Evolutionary conservation across 805 yeast species (phyloP), one percentile per base, ranked within the genome.

Genomic region (Candida loeiensis): DNA sequence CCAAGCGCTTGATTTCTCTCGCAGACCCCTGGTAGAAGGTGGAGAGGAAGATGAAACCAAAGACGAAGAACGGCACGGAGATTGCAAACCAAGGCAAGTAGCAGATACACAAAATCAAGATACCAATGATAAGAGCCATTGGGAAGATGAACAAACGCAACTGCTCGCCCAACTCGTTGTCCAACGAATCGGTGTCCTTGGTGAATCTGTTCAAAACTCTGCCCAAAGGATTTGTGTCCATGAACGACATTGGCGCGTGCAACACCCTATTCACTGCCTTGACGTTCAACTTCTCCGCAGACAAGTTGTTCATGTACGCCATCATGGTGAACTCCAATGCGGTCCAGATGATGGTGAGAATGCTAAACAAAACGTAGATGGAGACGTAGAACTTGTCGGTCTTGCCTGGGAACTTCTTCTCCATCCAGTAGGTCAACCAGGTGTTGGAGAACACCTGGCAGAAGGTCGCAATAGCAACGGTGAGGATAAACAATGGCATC

Each of bases 81-180:
- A 77, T 64, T 8, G 78, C 73, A 55, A 75, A 76, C 69, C 70
- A 77, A 4, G 80, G 81, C 45, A 76, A 60, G 51, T 69, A 76
- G 46, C 69, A 64, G 41, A 69, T 64, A 59, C 77, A 73, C 49
- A 76, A 66, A 29, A 68, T 61, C 36, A 65, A 46, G 43, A 68
- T 56, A 45, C 70, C 71, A 44, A 64, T 56, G 37, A 68, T 66
- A 20, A 58, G 51, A 13, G 71, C 71, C 34, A 64, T 48, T 14
- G 73, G 71, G 53, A 64, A 66, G 13, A 68, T 43, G 41, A 69
- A 66, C 42, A 66, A 54, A 39, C 71, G 54, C 49, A 65, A 50
- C 46, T 68, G 72, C 45, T 68, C 73, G 16, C 73, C 71, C 43
- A 68, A 55, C 46, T 65, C 73, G 45, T 67, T 68, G 48, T 68